phyloP scores from a whole-genome alignment of 1,139 yeast genomes.

The Nadsonia starkeyi-henricii region DNA sequence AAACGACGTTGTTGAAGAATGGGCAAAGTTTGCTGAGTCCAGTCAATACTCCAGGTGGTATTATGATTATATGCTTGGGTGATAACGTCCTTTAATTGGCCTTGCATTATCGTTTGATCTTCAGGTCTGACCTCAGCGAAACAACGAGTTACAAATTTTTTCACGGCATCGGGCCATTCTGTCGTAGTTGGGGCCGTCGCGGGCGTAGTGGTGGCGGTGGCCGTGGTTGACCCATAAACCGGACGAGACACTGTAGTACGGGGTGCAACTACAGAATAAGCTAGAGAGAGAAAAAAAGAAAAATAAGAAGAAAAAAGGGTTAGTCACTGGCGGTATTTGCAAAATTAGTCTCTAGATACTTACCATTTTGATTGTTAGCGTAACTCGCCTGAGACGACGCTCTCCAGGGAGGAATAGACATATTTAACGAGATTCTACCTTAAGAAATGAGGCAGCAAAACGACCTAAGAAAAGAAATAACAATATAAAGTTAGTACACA shows the following conservation, averaged over 20 bases:
- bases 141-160: slow-evolving; percentile 33
- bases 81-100: slow-evolving; percentile 35
- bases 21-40: slow-evolving; percentile 47
- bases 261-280: neutral
- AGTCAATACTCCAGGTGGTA: slow-evolving; percentile 41
- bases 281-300: neutral
- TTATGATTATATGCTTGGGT: slow-evolving; percentile 36
- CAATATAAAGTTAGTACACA: too few relatives aligned
- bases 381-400: neutral
- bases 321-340: too few relatives aligned
- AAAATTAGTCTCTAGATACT: neutral
- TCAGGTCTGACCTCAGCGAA: slow-evolving; percentile 28
- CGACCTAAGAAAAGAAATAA: too few relatives aligned
- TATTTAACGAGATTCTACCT: too few relatives aligned
- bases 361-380: neutral
- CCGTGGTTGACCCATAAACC: neutral
- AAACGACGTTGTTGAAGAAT: slow-evolving; percentile 23
- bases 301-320: neutral
- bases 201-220: neutral
- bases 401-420: neutral
- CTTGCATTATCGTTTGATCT: slow-evolving; percentile 25
- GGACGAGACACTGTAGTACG: neutral
- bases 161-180: slow-evolving; percentile 36
- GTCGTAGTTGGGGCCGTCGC: neutral
- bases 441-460: neutral